Conservation (phyloP, 805 yeast genomes). For the Barnettozyma californica region DNA sequence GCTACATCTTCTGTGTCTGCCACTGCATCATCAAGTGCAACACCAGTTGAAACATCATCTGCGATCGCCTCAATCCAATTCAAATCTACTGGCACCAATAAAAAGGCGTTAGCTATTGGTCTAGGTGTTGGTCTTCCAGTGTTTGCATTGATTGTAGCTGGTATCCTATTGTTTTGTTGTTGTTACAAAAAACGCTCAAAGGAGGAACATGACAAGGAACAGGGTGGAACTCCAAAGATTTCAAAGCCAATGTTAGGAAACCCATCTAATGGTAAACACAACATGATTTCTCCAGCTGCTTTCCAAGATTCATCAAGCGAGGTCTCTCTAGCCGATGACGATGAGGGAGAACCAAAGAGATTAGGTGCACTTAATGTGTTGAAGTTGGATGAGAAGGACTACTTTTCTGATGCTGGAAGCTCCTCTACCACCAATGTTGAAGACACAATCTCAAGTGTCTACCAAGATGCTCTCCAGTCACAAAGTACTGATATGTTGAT, state of each 20-base stretch:
- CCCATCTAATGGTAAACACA: slow-evolving; percentile 32
- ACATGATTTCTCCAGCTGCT: slow-evolving; percentile 19
- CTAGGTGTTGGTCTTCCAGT: slow-evolving; percentile 84
- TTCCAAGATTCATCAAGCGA: slow-evolving; percentile 25
- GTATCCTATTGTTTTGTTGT: slow-evolving; percentile 47
- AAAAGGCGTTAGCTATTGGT: slow-evolving; percentile 74
- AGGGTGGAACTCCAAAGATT: slow-evolving; percentile 27
- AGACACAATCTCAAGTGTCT: slow-evolving; percentile 26
- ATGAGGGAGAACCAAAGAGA: slow-evolving; percentile 28
- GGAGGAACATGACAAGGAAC: slow-evolving; percentile 26
- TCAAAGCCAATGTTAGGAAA: slow-evolving; percentile 35
- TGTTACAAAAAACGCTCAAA: slow-evolving; percentile 43
- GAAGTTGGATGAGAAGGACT: slow-evolving; percentile 40
- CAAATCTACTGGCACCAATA: slow-evolving; percentile 22
- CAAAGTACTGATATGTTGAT: slow-evolving; percentile 37
- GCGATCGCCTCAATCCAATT: slow-evolving; percentile 2
- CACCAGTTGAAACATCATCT: slow-evolving; percentile 15
- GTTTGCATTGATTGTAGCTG: slow-evolving; percentile 43
- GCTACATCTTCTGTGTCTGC: slow-evolving; percentile 27
- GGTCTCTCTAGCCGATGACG: slow-evolving; percentile 28
- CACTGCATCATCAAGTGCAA: slow-evolving; percentile 12
- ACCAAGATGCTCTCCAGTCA: slow-evolving; percentile 35
- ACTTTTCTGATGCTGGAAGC: slow-evolving; percentile 32
- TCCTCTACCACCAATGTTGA: slow-evolving; percentile 50
- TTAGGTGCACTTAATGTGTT: slow-evolving; percentile 46